phyloP scores from a whole-genome alignment of 163 green algal species.

The Botryococcus braunii region DNA sequence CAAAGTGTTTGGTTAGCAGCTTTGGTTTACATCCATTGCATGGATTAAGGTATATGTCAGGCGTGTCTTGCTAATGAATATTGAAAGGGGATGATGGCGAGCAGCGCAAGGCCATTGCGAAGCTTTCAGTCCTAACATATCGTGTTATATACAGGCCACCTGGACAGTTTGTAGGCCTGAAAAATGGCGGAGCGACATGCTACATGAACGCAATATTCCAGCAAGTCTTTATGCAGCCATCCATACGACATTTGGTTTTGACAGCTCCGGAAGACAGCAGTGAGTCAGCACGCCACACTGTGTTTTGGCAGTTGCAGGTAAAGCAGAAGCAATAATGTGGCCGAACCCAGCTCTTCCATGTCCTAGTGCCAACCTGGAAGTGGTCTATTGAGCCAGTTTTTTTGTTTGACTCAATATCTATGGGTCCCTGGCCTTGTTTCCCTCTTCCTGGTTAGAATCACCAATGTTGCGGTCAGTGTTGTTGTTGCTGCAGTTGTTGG shows the following conservation, averaged over 20 bases:
- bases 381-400: no score
- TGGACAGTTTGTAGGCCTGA: constrained; percentile 55
- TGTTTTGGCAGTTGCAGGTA: constrained; percentile 73
- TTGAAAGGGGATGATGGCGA: not conserved
- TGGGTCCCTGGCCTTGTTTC: no score
- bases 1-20: not conserved
- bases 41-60: not conserved
- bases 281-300: no score
- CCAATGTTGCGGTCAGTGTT: no score
- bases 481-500: no score
- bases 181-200: constrained; percentile 88
- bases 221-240: constrained; percentile 91
- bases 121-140: constrained; percentile 5
- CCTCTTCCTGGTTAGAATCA: no score
- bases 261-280: constrained; percentile 19
- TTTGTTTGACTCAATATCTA: no score
- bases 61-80: not conserved
- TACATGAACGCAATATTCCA: constrained; percentile 97
- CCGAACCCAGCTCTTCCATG: no score
- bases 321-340: no score
- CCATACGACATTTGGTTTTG: constrained; percentile 59
- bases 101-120: constrained; percentile 1
- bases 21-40: not conserved
- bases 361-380: no score
- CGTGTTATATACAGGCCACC: constrained; percentile 5